Conservation (phyloP, 148 eudicot species). For the Heliosperma pusillum region DNA sequence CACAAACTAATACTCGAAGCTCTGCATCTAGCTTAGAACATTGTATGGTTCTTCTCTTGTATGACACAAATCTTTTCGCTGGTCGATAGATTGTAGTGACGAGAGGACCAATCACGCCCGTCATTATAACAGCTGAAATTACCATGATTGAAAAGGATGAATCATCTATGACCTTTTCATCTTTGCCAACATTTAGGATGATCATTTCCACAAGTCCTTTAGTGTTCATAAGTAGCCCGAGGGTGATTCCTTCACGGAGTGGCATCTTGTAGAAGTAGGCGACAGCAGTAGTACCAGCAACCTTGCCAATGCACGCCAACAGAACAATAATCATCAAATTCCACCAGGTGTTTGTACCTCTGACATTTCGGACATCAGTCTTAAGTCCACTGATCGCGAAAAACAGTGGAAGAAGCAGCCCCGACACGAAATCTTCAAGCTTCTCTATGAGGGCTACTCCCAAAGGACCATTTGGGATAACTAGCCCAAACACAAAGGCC, state of each 20-base stretch:
- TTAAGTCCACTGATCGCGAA: conserved; percentile 67
- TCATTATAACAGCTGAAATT: conserved; percentile 59
- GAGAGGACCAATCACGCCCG: conserved; percentile 51
- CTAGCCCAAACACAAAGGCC: conserved; percentile 63
- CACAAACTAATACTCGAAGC: conserved; percentile 55
- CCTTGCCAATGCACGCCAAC: conserved; percentile 46
- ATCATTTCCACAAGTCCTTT: conserved; percentile 98
- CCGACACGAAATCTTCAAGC: conserved; percentile 72
- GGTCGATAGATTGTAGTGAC: conserved; percentile 68
- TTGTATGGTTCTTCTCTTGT: conserved; percentile 77
- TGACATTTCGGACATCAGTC: conserved; percentile 34
- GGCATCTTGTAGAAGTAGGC: conserved; percentile 50
- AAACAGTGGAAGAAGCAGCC: conserved; percentile 59
- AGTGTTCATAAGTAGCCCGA: conserved; percentile 65
- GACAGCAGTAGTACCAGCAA: conserved; percentile 43
- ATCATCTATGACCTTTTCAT: conserved; percentile 81
- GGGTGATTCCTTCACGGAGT: conserved; percentile 50
- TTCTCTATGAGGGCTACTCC: conserved; percentile 58
- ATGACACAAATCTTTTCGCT: conserved; percentile 48
- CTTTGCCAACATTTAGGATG: conserved; percentile 84
- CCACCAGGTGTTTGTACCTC: conserved; percentile 31
- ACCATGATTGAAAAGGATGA: conserved; percentile 76
- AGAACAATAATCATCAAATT: conserved; percentile 29
- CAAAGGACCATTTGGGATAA: conserved; percentile 64
- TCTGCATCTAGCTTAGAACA: conserved; percentile 61